Conservation (phyloP, 108 stramenopile genomes). For the Cylindrotheca closterium region DNA sequence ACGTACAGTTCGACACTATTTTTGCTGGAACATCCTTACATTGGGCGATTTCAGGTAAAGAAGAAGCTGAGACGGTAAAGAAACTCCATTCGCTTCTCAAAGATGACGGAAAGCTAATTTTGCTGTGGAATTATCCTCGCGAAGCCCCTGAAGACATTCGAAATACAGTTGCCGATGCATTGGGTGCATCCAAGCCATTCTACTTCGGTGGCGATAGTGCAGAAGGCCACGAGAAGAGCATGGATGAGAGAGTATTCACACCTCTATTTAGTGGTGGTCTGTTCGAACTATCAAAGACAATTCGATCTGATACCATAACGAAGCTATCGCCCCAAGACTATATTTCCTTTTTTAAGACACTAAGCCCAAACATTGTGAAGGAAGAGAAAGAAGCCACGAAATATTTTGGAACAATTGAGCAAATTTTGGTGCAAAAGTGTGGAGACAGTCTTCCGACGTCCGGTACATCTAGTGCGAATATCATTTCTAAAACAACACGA, state of each 20-base stretch:
- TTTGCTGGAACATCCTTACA: constrained; percentile 11
- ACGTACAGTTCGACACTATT: constrained; percentile 8
- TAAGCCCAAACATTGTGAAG: background rate
- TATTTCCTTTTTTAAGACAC: constrained; percentile 1
- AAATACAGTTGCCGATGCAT: constrained; percentile 8
- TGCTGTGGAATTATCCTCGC: constrained; percentile 16
- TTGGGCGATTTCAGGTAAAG: constrained; percentile 5
- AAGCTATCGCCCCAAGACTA: constrained; percentile 1
- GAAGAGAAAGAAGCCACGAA: background rate
- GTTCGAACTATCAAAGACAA: background rate
- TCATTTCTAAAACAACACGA: background rate
- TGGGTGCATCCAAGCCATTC: background rate
- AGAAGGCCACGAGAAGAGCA: background rate
- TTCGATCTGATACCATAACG: background rate
- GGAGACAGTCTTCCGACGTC: background rate
- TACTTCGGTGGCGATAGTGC: background rate
- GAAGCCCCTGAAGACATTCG: constrained; percentile 1
- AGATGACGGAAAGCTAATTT: constrained; percentile 2
- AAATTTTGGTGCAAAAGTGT: background rate
- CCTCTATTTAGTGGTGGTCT: background rate
- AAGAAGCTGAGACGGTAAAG: background rate
- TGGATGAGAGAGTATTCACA: background rate
- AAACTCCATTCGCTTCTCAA: background rate
- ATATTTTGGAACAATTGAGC: background rate
- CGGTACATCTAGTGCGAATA: background rate